Evolutionary conservation across 164 flowering plant species (phyloP), one percentile per base, ranked within the genome.

Genomic region (Berberis vulgaris): DNA sequence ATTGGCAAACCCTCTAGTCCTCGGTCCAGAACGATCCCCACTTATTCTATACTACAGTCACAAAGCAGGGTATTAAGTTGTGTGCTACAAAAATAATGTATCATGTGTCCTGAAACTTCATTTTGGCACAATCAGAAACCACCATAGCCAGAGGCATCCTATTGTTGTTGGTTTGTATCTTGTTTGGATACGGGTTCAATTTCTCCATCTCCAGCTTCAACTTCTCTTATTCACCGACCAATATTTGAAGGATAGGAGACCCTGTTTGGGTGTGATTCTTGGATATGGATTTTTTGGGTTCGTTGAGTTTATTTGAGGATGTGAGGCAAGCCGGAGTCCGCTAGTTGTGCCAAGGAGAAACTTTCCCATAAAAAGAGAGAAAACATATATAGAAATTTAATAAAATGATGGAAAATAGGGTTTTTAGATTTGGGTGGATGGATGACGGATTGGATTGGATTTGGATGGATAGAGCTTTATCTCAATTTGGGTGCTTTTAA

Each of bases 61-160:
- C n/a, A n/a, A n/a, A n/a, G n/a, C n/a, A n/a, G n/a, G n/a, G n/a
- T n/a, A n/a, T n/a, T n/a, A n/a, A n/a, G n/a, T n/a, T n/a, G n/a
- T n/a, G n/a, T n/a, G n/a, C n/a, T n/a, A n/a, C n/a, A n/a, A n/a
- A n/a, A n/a, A n/a, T n/a, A n/a, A n/a, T n/a, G n/a, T n/a, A n/a
- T n/a, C n/a, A n/a, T 1, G 96, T 81, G 60, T 91, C 97, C 11
- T 79, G 80, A 47, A 94, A 94, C 97, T 97, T 91, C 58, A 93
- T 68, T 65, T 69, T 81, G 1, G 70, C 85, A 62, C 97, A 94
- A 38, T 86, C 91, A 7, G 85, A 73, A 39, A 94, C 97, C 53
- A 91, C 95, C 44, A 67, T 81, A 50, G 84, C 60, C 55, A 94
- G 41, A 4, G 60, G 60, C 2, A 57, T 41, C 41, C 12, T 11